phyloP scores from a whole-genome alignment of 306 rosid genomes.

The Crataegus laevigata region DNA sequence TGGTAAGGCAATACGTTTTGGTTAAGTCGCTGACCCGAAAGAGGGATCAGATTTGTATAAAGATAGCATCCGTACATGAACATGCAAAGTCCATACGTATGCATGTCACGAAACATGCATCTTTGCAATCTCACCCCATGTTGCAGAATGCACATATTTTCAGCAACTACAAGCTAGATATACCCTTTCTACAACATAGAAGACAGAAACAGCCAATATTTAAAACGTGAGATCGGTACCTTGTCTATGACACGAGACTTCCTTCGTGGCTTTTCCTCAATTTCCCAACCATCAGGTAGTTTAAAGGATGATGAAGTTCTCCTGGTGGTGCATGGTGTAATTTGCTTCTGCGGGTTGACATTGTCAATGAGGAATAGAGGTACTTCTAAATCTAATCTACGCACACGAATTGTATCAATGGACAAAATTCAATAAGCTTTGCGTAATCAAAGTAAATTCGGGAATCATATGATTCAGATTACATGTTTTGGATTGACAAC shows the following conservation, averaged over 20 bases:
- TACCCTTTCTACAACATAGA: not conserved
- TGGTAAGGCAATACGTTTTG: not conserved
- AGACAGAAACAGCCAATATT: not conserved
- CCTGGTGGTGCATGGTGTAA: not conserved
- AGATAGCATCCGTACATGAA: not conserved
- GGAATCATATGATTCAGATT: not conserved
- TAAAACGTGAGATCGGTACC: slow-evolving; percentile 20
- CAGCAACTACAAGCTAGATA: not conserved
- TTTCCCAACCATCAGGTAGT: slow-evolving; percentile 35
- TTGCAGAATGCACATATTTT: not conserved
- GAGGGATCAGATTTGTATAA: not conserved
- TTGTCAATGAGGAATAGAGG: slow-evolving; percentile 1
- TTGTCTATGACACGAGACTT: slow-evolving; percentile 14
- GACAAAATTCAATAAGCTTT: not conserved
- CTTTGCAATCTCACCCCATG: not conserved
- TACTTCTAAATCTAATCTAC: not conserved
- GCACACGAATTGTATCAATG: not conserved
- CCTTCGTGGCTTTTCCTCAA: slow-evolving; percentile 23
- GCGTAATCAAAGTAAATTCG: not conserved
- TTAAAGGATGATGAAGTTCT: slow-evolving; percentile 4
- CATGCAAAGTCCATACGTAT: not conserved
- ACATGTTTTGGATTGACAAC: not conserved
- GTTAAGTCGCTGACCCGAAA: not conserved
- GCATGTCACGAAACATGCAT: not conserved
- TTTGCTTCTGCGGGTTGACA: slow-evolving; percentile 24